Evolutionary conservation across 495 filamentous ascomycete species (phyloP), one percentile per base, ranked within the genome.

Genomic region (Penicillium roqueforti): DNA sequence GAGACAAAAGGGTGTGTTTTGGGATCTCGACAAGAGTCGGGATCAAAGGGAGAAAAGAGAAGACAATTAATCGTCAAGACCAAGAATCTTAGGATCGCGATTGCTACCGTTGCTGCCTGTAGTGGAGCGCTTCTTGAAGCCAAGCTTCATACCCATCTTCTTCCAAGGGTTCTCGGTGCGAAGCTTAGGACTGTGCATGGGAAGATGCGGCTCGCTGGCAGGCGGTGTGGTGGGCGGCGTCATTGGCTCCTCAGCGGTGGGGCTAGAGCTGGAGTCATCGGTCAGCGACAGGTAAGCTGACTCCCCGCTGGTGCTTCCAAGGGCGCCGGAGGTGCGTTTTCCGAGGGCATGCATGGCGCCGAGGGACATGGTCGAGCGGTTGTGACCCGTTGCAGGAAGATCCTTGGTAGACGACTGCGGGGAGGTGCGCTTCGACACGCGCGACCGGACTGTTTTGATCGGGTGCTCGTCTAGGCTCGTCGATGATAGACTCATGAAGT

Each of bases 141-240:
- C 86, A 22, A 95, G 68, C 68, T 86, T 89, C 47, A 83, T 83
- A 9, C 87, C 83, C 82, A 92, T 87, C 72, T 90, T 92, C 75
- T 90, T 93, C 89, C 89, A 95, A 5, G 80, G 75, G 62, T 79
- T 80, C 32, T 82, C 81, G 39, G 74, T 72, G 60, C 82, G 71
- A 65, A 71, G 58, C 73, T 77, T 66, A 61, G 86, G 66, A 74
- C 76, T 74, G 63, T 76, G 59, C 60, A 83, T 42, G 63, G 78
- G 55, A 67, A 74, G 60, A 60, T 73, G 69, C 69, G 80, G 56
- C 68, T 80, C 76, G 66, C 81, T 73, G 19, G 84, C 87, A 6
- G 90, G 89, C 8, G 90, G 90, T 5, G 90, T 92, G 7, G 84
- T 91, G 3, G 90, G 90, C 14, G 90, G 90, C n/a, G 90, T 95